phyloP scores from a whole-genome alignment of 139 green algal species.

The Yamagishiella unicocca region DNA sequence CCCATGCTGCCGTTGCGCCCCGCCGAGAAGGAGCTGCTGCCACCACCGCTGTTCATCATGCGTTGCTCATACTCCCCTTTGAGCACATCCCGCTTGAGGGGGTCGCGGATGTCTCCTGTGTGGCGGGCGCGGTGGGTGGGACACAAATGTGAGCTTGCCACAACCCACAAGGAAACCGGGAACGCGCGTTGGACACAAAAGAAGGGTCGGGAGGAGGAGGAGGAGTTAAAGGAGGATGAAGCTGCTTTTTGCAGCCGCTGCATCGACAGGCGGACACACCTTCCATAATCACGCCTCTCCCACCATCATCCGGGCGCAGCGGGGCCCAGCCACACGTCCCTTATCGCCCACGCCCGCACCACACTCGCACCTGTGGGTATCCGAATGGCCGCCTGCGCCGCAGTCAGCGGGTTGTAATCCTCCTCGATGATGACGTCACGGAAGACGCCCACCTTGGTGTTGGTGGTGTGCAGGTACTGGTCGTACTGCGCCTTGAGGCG shows the following conservation, averaged over 20 bases:
- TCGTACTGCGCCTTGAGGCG: constrained; percentile 55
- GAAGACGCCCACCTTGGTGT: constrained; percentile 71
- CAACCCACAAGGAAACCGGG: too few species aligned
- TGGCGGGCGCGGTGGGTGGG: too few species aligned
- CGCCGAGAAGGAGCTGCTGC: background rate
- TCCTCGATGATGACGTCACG: constrained; percentile 73
- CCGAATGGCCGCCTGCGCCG: constrained; percentile 42
- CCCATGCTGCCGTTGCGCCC: background rate
- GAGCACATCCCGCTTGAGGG: constrained; percentile 70
- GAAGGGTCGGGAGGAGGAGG: too few species aligned
- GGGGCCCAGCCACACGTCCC: too few species aligned
- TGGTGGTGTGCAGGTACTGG: constrained; percentile 65
- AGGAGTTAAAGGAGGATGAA: too few species aligned
- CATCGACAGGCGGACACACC: too few species aligned
- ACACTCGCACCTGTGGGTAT: constrained; percentile 44
- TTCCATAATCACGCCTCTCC: too few species aligned
- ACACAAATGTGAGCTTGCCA: too few species aligned
- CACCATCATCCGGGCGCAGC: too few species aligned
- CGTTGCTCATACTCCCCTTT: constrained; percentile 58
- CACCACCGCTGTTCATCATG: constrained; percentile 31
- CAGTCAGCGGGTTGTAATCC: constrained; percentile 72
- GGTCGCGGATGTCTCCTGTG: constrained; percentile 63
- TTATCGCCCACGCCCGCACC: background rate
- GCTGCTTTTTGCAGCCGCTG: too few species aligned
- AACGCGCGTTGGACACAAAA: too few species aligned